A percentile compares a stretch with the other conserved stretches of the same genome.
These are phyloP conservation scores for Eucalyptus pauciflora DNA, from an alignment of 345 rosid genomes.

Conservation along the genomic window DNA sequence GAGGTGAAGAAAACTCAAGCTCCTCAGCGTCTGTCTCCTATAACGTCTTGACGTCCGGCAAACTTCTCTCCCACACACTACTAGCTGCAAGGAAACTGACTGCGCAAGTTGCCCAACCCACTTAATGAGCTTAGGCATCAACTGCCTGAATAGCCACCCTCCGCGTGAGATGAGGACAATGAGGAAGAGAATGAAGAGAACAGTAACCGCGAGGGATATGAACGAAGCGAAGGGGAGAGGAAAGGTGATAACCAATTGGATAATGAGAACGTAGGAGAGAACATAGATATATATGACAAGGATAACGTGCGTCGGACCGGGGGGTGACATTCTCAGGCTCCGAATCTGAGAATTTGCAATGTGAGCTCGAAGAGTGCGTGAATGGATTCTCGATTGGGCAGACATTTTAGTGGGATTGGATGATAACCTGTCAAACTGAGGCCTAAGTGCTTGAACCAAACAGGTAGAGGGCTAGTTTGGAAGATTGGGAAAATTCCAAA, in stretches of 20 bases:
- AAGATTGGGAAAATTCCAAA: no score
- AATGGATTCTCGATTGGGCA: no score
- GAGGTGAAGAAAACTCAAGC: not conserved
- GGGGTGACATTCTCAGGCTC: not conserved
- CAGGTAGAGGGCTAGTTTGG: fast-evolving
- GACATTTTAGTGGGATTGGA: no score
- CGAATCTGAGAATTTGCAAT: no score
- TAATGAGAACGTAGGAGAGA: not conserved
- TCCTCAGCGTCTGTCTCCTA: not conserved
- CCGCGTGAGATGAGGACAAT: not conserved
- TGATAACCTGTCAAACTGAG: no score
- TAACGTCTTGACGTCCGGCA: not conserved
- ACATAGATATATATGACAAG: not conserved
- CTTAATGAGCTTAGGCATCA: not conserved
- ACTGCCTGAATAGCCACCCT: not conserved
- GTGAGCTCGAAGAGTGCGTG: no score
- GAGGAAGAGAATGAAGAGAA: not conserved
- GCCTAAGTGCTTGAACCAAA: no score
- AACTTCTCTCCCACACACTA: not conserved
- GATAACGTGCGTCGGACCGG: fast-evolving
- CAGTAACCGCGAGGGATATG: not conserved
- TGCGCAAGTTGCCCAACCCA: not conserved
- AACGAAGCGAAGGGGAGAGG: not conserved
- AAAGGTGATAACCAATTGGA: not conserved
- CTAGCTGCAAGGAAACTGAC: not conserved